A percentile compares a stretch with the other conserved stretches of the same genome.
Evolutionary conservation across 345 rosid genomes (phyloP).

Genomic region (Noccaea caerulescens): DNA sequence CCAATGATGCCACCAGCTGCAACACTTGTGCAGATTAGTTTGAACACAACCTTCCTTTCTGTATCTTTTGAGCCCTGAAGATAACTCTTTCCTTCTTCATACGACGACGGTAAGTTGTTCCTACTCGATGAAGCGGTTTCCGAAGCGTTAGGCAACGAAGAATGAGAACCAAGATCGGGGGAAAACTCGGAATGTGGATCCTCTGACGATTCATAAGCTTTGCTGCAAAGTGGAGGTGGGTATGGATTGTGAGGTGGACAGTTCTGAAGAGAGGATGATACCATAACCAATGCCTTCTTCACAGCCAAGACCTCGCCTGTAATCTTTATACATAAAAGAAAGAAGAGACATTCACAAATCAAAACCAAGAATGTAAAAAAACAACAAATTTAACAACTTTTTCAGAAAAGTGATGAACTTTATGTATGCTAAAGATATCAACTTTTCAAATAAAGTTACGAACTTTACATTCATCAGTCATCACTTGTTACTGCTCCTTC

Average conservation of each 20-base stretch:
- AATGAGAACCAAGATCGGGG: constrained; percentile 54
- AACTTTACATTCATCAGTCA: too few relatives aligned
- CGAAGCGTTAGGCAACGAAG: constrained; percentile 43
- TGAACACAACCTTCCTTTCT: constrained; percentile 51
- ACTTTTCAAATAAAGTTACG: too few relatives aligned
- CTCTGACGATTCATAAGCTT: constrained; percentile 44
- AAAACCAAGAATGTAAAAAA: not conserved
- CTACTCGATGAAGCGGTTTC: constrained; percentile 29
- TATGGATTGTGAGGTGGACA: constrained; percentile 50
- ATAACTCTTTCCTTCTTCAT: constrained; percentile 34
- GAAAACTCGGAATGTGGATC: constrained; percentile 58
- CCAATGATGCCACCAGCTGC: constrained; percentile 77
- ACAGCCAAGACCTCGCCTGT: constrained; percentile 59
- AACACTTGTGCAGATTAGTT: constrained; percentile 53
- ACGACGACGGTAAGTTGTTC: constrained; percentile 23
- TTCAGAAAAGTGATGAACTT: not conserved
- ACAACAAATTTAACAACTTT: constrained; percentile 1
- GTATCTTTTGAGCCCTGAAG: constrained; percentile 25
- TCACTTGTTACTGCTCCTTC: too few relatives aligned
- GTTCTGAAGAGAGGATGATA: constrained; percentile 53
- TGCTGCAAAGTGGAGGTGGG: constrained; percentile 45
- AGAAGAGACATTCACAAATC: constrained; percentile 7
- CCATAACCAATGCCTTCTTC: constrained; percentile 66
- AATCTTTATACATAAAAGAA: constrained; percentile 46
- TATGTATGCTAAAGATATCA: too few relatives aligned